These are phyloP conservation scores for Pholiota adiposa DNA, from an alignment of 1,284 basidiomycete genomes.

Conservation along the genomic window DNA sequence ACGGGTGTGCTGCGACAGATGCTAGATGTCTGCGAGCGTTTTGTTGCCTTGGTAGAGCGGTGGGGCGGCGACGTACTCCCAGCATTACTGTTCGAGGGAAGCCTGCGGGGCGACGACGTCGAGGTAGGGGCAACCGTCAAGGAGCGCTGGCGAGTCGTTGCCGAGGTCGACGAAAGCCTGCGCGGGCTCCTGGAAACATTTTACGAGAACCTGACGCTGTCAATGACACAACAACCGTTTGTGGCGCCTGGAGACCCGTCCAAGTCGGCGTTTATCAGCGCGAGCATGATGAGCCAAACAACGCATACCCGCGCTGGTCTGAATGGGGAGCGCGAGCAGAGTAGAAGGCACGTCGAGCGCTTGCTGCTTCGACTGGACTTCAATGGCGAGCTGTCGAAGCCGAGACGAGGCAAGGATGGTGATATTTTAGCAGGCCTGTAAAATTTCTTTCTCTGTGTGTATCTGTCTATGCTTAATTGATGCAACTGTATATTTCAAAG, in stretches of 20 bases:
- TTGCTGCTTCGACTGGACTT: conserved; percentile 84
- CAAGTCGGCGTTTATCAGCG: conserved; percentile 66
- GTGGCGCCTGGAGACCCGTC: conserved; percentile 62
- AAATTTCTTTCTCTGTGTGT: background rate
- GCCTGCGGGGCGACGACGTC: conserved; percentile 52
- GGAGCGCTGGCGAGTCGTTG: conserved; percentile 68
- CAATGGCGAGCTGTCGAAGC: conserved; percentile 77
- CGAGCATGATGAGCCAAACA: conserved; percentile 63
- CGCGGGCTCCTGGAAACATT: conserved; percentile 69
- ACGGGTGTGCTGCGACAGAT: conserved; percentile 71
- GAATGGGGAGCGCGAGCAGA: conserved; percentile 60
- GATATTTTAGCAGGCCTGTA: conserved; percentile 47
- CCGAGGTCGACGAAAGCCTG: conserved; percentile 75
- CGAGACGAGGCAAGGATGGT: conserved; percentile 34
- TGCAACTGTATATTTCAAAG: background rate
- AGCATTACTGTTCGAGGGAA: conserved; percentile 80
- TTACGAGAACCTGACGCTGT: conserved; percentile 76
- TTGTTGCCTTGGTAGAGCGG: conserved; percentile 83
- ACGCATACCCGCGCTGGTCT: conserved; percentile 49
- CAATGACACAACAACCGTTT: conserved; percentile 73
- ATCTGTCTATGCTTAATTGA: background rate
- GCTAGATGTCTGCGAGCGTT: conserved; percentile 81
- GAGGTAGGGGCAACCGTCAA: conserved; percentile 72
- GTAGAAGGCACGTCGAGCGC: conserved; percentile 81
- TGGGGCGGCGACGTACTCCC: conserved; percentile 94